Conservation (phyloP, 202 grass and related monocot species). For the Zizania palustris region DNA sequence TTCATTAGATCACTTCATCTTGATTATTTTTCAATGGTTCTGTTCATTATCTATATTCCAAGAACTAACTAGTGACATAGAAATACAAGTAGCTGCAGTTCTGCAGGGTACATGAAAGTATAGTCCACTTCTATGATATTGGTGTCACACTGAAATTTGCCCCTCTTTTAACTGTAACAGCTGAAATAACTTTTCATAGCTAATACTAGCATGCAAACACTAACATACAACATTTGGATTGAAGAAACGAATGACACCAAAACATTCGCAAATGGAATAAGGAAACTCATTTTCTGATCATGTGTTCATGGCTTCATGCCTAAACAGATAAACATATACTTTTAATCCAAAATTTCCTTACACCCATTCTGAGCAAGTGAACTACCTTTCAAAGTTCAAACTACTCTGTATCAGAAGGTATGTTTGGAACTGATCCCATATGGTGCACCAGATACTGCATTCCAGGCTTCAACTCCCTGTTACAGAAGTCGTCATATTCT, state of each 20-base stretch:
- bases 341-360: conserved; percentile 33
- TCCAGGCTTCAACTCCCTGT: conserved; percentile 84
- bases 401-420: conserved; percentile 43
- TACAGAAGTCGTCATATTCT: conserved; percentile 88
- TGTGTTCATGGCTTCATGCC: neutral
- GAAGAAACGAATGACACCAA: neutral
- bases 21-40: neutral
- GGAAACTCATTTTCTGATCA: conserved; percentile 23
- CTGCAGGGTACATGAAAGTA: neutral
- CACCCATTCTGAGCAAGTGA: conserved; percentile 38
- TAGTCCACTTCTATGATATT: neutral
- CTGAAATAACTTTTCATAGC: conserved; percentile 14
- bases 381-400: conserved; percentile 34
- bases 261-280: neutral
- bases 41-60: neutral
- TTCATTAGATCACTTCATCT: neutral
- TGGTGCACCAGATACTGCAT: conserved; percentile 75
- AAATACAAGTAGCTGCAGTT: neutral
- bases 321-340: conserved; percentile 29
- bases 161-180: conserved; percentile 9
- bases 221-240: conserved; percentile 25
- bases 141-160: neutral
- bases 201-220: conserved; percentile 11
- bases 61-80: neutral
- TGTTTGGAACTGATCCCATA: conserved; percentile 40